These are phyloP conservation scores for Crassisporium funariophilum DNA, from an alignment of 768 basidiomycete genomes.

Conservation along the genomic window DNA sequence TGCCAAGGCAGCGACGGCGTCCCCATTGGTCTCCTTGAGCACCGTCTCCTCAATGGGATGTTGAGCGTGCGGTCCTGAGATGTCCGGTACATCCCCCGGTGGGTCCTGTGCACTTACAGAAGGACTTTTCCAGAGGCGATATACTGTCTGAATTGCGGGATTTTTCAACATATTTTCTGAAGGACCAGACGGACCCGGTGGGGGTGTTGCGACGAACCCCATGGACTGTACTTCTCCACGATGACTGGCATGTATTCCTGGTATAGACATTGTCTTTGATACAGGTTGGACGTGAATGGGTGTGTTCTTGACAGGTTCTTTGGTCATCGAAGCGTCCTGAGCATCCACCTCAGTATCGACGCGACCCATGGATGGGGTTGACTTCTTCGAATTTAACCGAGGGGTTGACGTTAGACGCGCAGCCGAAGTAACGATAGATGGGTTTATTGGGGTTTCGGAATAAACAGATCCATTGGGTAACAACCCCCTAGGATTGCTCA, in stretches of 20 bases:
- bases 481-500: slow-evolving; percentile 19
- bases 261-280: slow-evolving; percentile 83
- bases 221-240: slow-evolving; percentile 86
- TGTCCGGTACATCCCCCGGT: too few relatives aligned
- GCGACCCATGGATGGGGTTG: slow-evolving; percentile 38
- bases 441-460: slow-evolving; percentile 17
- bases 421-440: slow-evolving; percentile 19
- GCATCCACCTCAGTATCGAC: slow-evolving; percentile 34
- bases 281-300: slow-evolving; percentile 79
- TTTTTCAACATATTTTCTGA: slow-evolving; percentile 47
- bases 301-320: slow-evolving; percentile 30
- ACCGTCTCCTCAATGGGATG: too few relatives aligned
- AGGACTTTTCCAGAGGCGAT: slow-evolving; percentile 66
- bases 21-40: neutral
- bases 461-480: slow-evolving; percentile 20
- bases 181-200: slow-evolving; percentile 19
- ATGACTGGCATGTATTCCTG: slow-evolving; percentile 84
- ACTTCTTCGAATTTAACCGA: slow-evolving; percentile 27
- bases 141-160: slow-evolving; percentile 66
- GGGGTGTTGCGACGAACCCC: slow-evolving; percentile 65
- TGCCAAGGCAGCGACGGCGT: neutral
- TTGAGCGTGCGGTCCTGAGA: too few relatives aligned
- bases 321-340: slow-evolving; percentile 24
- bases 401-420: slow-evolving; percentile 24
- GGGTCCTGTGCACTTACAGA: too few relatives aligned